These are phyloP conservation scores for Dichotomopilus funicola DNA, from an alignment of 2,329 filamentous ascomycete species.

Conservation along the genomic window DNA sequence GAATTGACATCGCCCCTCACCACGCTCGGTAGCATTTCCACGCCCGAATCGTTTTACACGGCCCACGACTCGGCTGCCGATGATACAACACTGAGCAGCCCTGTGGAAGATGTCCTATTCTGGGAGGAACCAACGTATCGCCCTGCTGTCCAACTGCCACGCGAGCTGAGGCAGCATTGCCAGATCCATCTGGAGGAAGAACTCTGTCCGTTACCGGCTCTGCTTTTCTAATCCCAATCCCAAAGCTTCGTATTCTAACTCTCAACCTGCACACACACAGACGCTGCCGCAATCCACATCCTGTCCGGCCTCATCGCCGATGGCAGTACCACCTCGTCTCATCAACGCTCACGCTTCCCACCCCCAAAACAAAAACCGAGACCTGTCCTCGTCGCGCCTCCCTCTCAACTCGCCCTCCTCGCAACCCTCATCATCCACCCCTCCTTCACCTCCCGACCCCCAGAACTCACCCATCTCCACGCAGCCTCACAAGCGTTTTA, in stretches of 20 bases:
- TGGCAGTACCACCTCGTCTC: slow-evolving; percentile 32
- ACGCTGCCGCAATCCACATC: slow-evolving; percentile 54
- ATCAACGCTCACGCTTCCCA: not conserved
- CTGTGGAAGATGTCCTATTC: slow-evolving; percentile 6
- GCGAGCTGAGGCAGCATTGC: slow-evolving; percentile 58
- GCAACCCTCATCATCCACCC: slow-evolving; percentile 80
- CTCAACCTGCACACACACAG: slow-evolving; percentile 28
- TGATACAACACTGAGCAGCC: slow-evolving; percentile 18
- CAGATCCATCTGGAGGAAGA: slow-evolving; percentile 70
- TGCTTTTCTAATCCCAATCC: not conserved
- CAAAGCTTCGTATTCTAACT: not conserved
- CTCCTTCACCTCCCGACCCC: slow-evolving; percentile 64
- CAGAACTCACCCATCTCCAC: slow-evolving; percentile 52
- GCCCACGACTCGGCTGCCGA: slow-evolving; percentile 15
- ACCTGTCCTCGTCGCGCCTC: slow-evolving; percentile 59
- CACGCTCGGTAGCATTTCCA: slow-evolving; percentile 17
- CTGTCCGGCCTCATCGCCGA: slow-evolving; percentile 57
- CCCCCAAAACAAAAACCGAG: slow-evolving; percentile 18
- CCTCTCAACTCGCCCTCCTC: slow-evolving; percentile 69
- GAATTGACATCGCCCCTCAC: slow-evolving; percentile 19
- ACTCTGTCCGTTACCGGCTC: slow-evolving; percentile 35
- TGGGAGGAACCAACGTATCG: slow-evolving; percentile 37
- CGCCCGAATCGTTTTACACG: slow-evolving; percentile 21
- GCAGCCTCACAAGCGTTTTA: slow-evolving; percentile 61
- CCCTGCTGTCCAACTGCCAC: slow-evolving; percentile 49